A percentile compares a stretch with the other conserved stretches of the same genome.
These are phyloP conservation scores for Anastatica hierochuntica DNA, from an alignment of 345 rosid species.

Conservation along the genomic window DNA sequence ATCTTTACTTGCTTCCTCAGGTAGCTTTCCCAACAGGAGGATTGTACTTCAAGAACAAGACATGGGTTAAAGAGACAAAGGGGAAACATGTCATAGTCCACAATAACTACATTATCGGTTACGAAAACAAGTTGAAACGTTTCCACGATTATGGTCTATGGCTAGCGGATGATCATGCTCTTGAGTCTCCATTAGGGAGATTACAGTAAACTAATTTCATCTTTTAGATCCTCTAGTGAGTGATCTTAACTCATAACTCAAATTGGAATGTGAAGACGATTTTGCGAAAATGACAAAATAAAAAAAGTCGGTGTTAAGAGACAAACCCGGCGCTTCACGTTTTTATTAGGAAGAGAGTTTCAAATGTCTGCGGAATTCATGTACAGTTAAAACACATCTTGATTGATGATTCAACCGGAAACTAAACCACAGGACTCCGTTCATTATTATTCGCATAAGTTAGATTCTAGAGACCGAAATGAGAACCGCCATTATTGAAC, in stretches of 20 bases:
- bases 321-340: too few species aligned
- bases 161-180: constrained; percentile 61
- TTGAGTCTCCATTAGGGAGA: constrained; percentile 63
- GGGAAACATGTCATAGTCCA: constrained; percentile 69
- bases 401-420: constrained; percentile 7
- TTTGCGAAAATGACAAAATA: too few species aligned
- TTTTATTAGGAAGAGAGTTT: constrained; percentile 18
- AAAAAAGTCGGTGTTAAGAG: too few species aligned
- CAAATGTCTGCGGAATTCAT: constrained; percentile 19
- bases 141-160: constrained; percentile 74
- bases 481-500: background rate
- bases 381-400: constrained; percentile 19
- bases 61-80: too few species aligned
- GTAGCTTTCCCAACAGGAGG: constrained; percentile 90
- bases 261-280: too few species aligned
- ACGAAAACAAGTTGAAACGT: constrained; percentile 70
- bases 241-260: too few species aligned
- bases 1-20: constrained; percentile 67
- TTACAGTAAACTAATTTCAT: constrained; percentile 31
- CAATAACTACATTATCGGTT: constrained; percentile 72
- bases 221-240: too few species aligned
- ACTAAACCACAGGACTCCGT: constrained; percentile 7
- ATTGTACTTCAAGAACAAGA: constrained; percentile 64
- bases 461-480: background rate
- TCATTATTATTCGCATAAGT: constrained; percentile 10